Base-by-base conservation (phyloP, 192 early-diverging fungal species). In the Jimgerdemannia lactiflua region DNA sequence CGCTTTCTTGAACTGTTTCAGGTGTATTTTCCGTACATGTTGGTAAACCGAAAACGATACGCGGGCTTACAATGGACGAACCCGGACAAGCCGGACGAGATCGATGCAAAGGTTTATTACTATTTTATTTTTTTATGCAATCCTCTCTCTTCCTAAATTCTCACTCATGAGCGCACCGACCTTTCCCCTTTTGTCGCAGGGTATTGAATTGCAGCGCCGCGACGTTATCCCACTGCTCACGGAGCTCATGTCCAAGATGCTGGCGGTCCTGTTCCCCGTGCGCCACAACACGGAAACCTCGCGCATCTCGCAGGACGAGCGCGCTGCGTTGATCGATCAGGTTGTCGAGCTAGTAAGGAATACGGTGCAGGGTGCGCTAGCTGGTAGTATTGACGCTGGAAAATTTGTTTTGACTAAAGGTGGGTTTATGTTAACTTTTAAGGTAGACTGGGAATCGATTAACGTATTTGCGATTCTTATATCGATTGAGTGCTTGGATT, bases 381-480 rank as follows among this genome's bases (percentile, higher is more conserved):
- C 64, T 65, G 64, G 64, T 19, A 65, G 19, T 19, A 65, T 65
- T 19, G 19, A 65, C 64, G 64, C 19, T 65, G 64, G 64, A 14
- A 19, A 65, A 19, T 65, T 65, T 19, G 64, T 65, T 65, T 65
- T 65, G 64, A 65, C 64, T 65, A 65, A 65, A 65, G 64, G 64
- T 65, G 64, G 19, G 29, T 29, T 29, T 29, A 29, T 29, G 29
- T 29, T 29, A 29, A 29, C 0, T 29, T 29, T 29, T 29, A 29
- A 29, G 29, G 29, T 29, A 29, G 29, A 29, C 29, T 29, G 29
- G 29, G 29, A 29, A 29, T 29, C 29, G 29, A 29, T 29, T 29
- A 29, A 29, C 29, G 29, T 65, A 65, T 19, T 65, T 19, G 19
- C 14, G 64, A 65, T 65, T 65, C 1, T 19, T 1, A 65, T 65